phyloP scores from a whole-genome alignment of 1,284 basidiomycete genomes.

The Afroboletus lepidellus region DNA sequence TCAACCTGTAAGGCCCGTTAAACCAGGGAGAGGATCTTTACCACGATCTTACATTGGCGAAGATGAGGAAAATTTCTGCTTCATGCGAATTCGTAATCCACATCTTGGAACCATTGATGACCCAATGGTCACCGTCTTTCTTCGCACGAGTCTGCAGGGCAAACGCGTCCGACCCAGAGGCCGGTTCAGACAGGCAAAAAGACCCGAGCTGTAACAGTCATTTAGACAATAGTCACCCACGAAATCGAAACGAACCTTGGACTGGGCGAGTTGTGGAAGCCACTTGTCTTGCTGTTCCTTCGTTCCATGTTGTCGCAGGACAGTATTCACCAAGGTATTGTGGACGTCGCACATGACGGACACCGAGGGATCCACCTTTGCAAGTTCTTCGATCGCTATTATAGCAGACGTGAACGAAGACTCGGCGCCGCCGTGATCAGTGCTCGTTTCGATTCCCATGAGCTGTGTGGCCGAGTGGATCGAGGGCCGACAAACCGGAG shows the following conservation, averaged over 20 bases:
- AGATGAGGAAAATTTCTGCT: slow-evolving; percentile 92
- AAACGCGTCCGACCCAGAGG: slow-evolving; percentile 95
- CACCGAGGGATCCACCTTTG: slow-evolving; percentile 94
- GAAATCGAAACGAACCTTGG: slow-evolving; percentile 57
- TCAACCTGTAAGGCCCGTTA: slow-evolving; percentile 54
- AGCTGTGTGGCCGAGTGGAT: slow-evolving; percentile 48
- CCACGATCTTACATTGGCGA: slow-evolving; percentile 72
- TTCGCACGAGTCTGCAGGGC: slow-evolving; percentile 91
- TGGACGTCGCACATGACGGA: slow-evolving; percentile 98
- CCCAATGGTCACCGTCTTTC: slow-evolving; percentile 81
- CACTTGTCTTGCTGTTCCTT: slow-evolving; percentile 87
- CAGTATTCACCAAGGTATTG: slow-evolving; percentile 97
- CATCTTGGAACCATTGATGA: slow-evolving; percentile 97
- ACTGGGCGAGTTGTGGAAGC: slow-evolving; percentile 80
- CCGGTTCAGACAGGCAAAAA: slow-evolving; percentile 93
- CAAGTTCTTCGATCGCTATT: slow-evolving; percentile 96
- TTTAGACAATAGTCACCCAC: neutral
- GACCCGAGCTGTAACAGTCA: slow-evolving; percentile 74
- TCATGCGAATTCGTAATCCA: slow-evolving; percentile 99
- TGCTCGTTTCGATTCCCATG: slow-evolving; percentile 95
- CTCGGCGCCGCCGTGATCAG: slow-evolving; percentile 84
- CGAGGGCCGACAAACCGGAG: neutral
- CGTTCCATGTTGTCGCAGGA: slow-evolving; percentile 85
- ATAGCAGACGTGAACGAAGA: slow-evolving; percentile 94
- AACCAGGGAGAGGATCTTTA: neutral